These are phyloP conservation scores for Coemansia guatemalensis DNA, from an alignment of 192 early-diverging fungal species.

Conservation along the genomic window DNA sequence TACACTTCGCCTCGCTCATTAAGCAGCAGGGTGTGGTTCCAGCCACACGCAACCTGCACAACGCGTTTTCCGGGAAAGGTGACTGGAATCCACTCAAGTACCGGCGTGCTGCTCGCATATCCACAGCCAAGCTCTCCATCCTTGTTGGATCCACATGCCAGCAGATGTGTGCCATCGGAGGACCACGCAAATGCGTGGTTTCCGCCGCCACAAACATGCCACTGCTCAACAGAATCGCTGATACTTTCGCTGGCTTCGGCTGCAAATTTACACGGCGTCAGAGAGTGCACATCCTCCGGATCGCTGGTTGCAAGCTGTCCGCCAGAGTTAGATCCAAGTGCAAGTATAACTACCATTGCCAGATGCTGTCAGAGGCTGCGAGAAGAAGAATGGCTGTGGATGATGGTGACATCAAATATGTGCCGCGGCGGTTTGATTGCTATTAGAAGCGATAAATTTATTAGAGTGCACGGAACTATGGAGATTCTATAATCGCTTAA, in stretches of 20 bases:
- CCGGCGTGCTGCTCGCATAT: neutral
- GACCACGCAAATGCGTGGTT: constrained; percentile 47
- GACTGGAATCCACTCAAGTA: constrained; percentile 20
- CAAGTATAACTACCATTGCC: constrained; percentile 21
- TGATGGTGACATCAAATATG: too few relatives aligned
- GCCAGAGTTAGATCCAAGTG: constrained; percentile 51
- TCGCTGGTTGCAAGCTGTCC: constrained; percentile 44
- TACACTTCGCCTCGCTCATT: constrained; percentile 19
- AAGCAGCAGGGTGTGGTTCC: constrained; percentile 49
- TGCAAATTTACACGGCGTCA: constrained; percentile 3
- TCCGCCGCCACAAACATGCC: constrained; percentile 37
- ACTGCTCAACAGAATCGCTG: neutral
- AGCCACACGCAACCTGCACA: constrained; percentile 39
- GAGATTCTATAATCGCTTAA: constrained; percentile 55
- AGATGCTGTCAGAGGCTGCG: too few relatives aligned
- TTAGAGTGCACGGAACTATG: too few relatives aligned
- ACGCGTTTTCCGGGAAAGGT: constrained; percentile 8
- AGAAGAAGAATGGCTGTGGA: too few relatives aligned
- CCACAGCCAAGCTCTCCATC: constrained; percentile 36
- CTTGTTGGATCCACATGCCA: constrained; percentile 33
- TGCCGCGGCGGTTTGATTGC: too few relatives aligned
- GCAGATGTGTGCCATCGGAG: constrained; percentile 12
- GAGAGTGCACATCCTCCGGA: constrained; percentile 28
- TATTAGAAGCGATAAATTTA: too few relatives aligned
- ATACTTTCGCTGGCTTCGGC: neutral